Conservation (phyloP, 345 rosid species). For the Moricandia arvensis region DNA sequence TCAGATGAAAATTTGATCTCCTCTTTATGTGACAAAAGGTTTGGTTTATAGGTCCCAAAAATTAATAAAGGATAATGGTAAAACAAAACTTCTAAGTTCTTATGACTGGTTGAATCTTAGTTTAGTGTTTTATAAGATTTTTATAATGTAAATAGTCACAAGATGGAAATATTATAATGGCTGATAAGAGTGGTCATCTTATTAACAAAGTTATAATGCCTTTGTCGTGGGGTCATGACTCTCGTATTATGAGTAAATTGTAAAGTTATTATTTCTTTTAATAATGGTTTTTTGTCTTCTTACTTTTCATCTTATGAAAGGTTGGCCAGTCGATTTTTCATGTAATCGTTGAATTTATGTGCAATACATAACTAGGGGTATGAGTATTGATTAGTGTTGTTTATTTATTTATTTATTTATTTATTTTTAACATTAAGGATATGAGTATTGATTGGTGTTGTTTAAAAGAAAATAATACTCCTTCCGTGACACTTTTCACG, state of each 20-base stretch:
- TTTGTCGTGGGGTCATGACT: constrained; percentile 22
- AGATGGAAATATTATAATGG: constrained; percentile 22
- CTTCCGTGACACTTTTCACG: no score
- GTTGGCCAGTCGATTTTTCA: constrained; percentile 12
- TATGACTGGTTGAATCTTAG: constrained; percentile 27
- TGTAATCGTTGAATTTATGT: background rate
- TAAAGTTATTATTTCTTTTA: background rate
- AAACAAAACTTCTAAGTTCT: background rate
- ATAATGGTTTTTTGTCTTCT: background rate
- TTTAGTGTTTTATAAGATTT: background rate
- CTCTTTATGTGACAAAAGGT: constrained; percentile 18
- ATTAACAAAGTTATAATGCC: constrained; percentile 22
- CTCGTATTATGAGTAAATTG: background rate
- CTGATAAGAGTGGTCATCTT: constrained; percentile 8
- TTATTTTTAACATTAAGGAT: no score
- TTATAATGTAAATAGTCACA: constrained; percentile 12
- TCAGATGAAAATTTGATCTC: constrained; percentile 32
- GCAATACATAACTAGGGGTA: no score
- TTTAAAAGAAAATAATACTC: no score
- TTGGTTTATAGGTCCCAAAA: constrained; percentile 32
- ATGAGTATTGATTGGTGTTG: no score
- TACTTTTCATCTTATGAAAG: background rate
- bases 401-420: no score
- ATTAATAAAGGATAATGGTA: background rate
- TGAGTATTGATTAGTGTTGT: no score